Evolutionary conservation across 2,329 filamentous ascomycete genomes (phyloP).

Genomic region (Acrocalymma vagum): DNA sequence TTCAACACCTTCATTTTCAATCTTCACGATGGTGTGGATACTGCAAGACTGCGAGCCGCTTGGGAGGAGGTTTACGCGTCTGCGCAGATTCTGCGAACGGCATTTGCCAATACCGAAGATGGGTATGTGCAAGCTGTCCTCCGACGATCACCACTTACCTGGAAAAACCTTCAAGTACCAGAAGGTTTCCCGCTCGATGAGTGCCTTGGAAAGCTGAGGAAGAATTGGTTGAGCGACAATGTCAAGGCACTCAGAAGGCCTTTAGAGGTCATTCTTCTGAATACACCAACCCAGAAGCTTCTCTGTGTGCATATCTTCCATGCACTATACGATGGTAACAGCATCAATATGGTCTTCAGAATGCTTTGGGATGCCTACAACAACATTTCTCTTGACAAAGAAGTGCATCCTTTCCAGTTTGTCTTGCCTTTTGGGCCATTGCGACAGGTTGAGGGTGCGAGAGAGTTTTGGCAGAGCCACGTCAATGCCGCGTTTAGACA

Average conservation of each 20-base stretch:
- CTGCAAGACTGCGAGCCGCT: slow-evolving; percentile 60
- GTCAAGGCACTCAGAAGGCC: slow-evolving; percentile 59
- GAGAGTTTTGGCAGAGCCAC: slow-evolving; percentile 73
- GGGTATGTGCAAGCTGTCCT: slow-evolving; percentile 79
- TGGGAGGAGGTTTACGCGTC: slow-evolving; percentile 64
- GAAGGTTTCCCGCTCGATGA: slow-evolving; percentile 41
- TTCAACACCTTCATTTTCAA: slow-evolving; percentile 78
- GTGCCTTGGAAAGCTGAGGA: slow-evolving; percentile 48
- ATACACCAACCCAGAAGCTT: slow-evolving; percentile 34
- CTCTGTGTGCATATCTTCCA: slow-evolving; percentile 81
- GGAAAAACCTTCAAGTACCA: slow-evolving; percentile 22
- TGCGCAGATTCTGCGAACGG: slow-evolving; percentile 74
- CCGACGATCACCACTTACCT: slow-evolving; percentile 44
- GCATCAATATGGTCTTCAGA: slow-evolving; percentile 73
- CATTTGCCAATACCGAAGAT: slow-evolving; percentile 76
- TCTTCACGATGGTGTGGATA: slow-evolving; percentile 58
- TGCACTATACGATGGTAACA: slow-evolving; percentile 85
- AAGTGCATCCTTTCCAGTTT: slow-evolving; percentile 69
- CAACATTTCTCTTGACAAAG: slow-evolving; percentile 25
- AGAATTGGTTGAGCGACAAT: slow-evolving; percentile 65
- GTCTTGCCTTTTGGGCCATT: slow-evolving; percentile 76
- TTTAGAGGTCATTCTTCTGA: slow-evolving; percentile 60
- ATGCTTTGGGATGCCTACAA: slow-evolving; percentile 64
- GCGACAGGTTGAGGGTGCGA: slow-evolving; percentile 54
- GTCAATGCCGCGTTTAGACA: slow-evolving; percentile 50